Evolutionary conservation across 768 basidiomycete genomes (phyloP).

Genomic region (Neoboletus brunneissimus): DNA sequence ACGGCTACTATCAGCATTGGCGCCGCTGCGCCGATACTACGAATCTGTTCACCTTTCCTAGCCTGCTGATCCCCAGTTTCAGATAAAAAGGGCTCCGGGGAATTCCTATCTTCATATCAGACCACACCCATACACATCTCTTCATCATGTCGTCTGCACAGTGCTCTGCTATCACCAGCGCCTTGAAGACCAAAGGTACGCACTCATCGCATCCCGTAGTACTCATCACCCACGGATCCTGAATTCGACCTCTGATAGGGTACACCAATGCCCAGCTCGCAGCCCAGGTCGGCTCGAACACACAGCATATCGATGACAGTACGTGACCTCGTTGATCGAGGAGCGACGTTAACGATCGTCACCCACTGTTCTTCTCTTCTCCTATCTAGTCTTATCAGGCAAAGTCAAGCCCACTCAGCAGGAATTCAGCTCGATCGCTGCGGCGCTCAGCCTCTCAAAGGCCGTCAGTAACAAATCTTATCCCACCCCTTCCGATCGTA

Average conservation of each 20-base stretch:
- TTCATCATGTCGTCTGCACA: constrained; percentile 37
- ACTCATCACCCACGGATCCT: neutral
- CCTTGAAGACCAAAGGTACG: constrained; percentile 49
- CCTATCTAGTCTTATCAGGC: constrained; percentile 47
- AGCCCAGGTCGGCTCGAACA: constrained; percentile 35
- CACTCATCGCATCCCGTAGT: neutral
- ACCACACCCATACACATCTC: constrained; percentile 40
- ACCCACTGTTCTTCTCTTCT: neutral
- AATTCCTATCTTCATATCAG: neutral
- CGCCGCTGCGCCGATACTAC: neutral
- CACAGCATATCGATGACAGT: constrained; percentile 57
- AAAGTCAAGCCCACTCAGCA: constrained; percentile 37
- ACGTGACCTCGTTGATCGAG: constrained; percentile 17
- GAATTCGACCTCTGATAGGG: constrained; percentile 3
- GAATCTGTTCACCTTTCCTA: constrained; percentile 12
- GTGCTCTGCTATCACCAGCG: constrained; percentile 57
- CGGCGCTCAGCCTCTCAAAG: constrained; percentile 39
- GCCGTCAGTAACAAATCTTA: constrained; percentile 25
- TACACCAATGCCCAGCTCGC: constrained; percentile 39
- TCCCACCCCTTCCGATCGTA: neutral
- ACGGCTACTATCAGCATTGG: neutral
- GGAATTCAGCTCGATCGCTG: constrained; percentile 51
- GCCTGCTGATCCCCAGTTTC: constrained; percentile 7
- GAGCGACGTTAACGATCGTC: neutral
- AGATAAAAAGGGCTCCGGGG: constrained; percentile 14